Base-by-base conservation (phyloP, 1,284 basidiomycete genomes). In the Cystobasidium slooffiae region DNA sequence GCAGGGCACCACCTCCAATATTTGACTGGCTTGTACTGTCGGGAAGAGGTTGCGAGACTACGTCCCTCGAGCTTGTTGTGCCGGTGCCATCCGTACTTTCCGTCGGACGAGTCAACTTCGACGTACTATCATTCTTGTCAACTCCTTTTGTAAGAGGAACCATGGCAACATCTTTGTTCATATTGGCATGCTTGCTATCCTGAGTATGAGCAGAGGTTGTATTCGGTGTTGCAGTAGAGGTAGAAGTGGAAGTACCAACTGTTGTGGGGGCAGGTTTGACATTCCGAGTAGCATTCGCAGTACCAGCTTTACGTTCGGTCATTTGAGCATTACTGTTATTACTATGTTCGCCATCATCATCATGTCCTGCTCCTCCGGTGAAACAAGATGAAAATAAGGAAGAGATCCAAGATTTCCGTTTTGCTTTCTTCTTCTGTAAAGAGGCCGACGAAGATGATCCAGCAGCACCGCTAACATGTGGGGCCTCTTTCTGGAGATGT, bases 251-350 rank as follows among this genome's bases (percentile, higher is more conserved):
- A 1, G 56, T 24, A 41, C 12, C n/a, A 51, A 20, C 56, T 47
- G 58, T 44, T 9, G 56, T 47, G n/a, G n/a, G 16, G 12, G 16
- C 31, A 18, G 14, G 39, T 7, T 18, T 46, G 6, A 14, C 58
- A 41, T 56, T 22, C 43, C 31, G 14, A 2, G 55, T 47, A 41
- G 63, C 70, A 66, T 66, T 73, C 39, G 70, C 70, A 31, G 70
- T 73, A 8, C 70, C 62, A 56, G 69, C 37, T 43, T 73, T 73
- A 18, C 63, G 70, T 53, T 73, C 70, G 6, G 62, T 59, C 70
- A 73, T 73, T 31, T 31, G 31, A 37, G 46, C 46, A n/a, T 49
- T 22, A 37, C 18, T 8, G 18, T 12, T 46, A 44, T 65, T 61
- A 53, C 47, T 47, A 41, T 72, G 59, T 16, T 62, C 69, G 65